Percentiles rank a stretch among this genome's conserved stretches.
Evolutionary conservation across 2,329 filamentous ascomycete species (phyloP).

Genomic region (Hymenoscyphus occultus): DNA sequence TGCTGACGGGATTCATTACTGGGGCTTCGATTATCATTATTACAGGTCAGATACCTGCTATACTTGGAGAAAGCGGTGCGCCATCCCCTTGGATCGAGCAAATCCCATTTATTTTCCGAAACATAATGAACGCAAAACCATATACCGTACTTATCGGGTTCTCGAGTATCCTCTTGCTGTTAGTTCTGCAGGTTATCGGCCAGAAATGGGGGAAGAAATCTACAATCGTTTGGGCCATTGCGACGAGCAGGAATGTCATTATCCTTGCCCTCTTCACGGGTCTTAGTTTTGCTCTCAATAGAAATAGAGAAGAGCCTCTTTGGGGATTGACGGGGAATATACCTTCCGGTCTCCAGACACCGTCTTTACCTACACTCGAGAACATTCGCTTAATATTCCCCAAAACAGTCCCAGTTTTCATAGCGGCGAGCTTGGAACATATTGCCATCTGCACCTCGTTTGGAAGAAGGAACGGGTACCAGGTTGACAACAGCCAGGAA

Average conservation of each 20-base stretch:
- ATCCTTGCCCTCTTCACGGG: conserved; percentile 60
- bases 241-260: conserved; percentile 59
- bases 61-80: conserved; percentile 39
- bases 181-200: conserved; percentile 47
- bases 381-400: conserved; percentile 53
- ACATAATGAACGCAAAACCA: conserved; percentile 52
- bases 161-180: conserved; percentile 53
- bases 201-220: conserved; percentile 57
- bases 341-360: conserved; percentile 53
- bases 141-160: conserved; percentile 55
- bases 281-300: conserved; percentile 62
- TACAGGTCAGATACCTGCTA: conserved; percentile 55
- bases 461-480: conserved; percentile 58
- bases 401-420: conserved; percentile 56
- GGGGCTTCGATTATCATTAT: conserved; percentile 65
- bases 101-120: conserved; percentile 56
- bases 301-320: conserved; percentile 28
- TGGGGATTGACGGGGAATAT: conserved; percentile 58
- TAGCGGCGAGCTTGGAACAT: conserved; percentile 49
- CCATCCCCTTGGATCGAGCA: conserved; percentile 52
- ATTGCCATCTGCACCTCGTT: conserved; percentile 63
- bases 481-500: conserved; percentile 62
- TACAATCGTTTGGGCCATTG: conserved; percentile 57
- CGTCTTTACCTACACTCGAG: conserved; percentile 45
- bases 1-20: conserved; percentile 63